Conservation (phyloP, 2,329 filamentous ascomycete genomes). For the Fusarium piperis region DNA sequence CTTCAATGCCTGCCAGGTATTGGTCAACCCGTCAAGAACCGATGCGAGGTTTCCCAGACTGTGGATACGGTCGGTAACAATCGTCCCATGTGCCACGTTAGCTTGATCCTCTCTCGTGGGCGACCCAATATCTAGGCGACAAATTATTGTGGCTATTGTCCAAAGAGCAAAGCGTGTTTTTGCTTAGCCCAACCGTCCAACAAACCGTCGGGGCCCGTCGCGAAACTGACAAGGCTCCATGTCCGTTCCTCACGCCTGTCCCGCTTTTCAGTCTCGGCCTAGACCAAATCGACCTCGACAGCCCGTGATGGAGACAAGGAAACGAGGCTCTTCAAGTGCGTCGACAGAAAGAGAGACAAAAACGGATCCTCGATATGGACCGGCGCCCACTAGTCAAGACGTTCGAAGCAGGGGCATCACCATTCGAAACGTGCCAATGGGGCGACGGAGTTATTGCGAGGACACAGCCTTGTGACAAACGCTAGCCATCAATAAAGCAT, state of each 20-base stretch:
- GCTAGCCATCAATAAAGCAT: conserved; percentile 16
- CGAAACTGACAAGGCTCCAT: conserved; percentile 17
- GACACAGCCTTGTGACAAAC: conserved; percentile 29
- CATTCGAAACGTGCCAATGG: conserved; percentile 37
- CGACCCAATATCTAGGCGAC: neutral
- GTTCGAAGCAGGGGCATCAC: conserved; percentile 16
- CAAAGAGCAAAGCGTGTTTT: conserved; percentile 25
- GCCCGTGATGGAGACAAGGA: conserved; percentile 20
- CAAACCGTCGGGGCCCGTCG: conserved; percentile 28
- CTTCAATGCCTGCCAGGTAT: neutral
- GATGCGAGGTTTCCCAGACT: conserved; percentile 14
- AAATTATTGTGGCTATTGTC: conserved; percentile 1
- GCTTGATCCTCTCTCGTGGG: conserved; percentile 1
- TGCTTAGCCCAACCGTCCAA: conserved; percentile 13
- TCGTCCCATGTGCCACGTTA: conserved; percentile 17
- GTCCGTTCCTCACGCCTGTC: conserved; percentile 17
- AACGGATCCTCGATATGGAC: conserved; percentile 10
- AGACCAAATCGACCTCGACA: conserved; percentile 23
- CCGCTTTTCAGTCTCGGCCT: conserved; percentile 29
- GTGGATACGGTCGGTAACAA: conserved; percentile 29
- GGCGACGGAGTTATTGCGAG: conserved; percentile 2
- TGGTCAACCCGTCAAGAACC: conserved; percentile 26
- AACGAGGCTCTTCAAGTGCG: neutral
- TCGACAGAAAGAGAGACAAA: neutral
- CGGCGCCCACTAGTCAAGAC: conserved; percentile 13